Conservation (phyloP, 2,329 filamentous ascomycete species). For the Fusarium domesticum region DNA sequence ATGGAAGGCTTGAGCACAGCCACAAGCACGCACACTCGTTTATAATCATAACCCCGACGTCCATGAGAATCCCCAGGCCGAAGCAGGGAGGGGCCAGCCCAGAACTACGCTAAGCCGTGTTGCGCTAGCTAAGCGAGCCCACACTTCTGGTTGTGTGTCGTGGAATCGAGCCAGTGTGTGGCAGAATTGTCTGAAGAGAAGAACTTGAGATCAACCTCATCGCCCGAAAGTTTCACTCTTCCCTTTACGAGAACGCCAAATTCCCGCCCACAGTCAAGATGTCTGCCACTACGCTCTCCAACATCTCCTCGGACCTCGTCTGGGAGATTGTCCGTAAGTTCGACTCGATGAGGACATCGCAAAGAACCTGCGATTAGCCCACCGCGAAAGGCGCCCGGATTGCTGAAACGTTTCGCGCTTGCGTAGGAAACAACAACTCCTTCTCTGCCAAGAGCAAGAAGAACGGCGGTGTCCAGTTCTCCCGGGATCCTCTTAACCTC, state of each 20-base stretch:
- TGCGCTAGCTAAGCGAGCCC: slow-evolving; percentile 35
- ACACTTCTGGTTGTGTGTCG: slow-evolving; percentile 34
- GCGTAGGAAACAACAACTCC: slow-evolving; percentile 77
- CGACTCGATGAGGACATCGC: slow-evolving; percentile 31
- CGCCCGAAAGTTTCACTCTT: slow-evolving; percentile 28
- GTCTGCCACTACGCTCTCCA: slow-evolving; percentile 56
- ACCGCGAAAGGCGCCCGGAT: slow-evolving; percentile 12
- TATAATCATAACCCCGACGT: slow-evolving; percentile 20
- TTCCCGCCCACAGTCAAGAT: slow-evolving; percentile 46
- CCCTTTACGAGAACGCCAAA: slow-evolving; percentile 14
- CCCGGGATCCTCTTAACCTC: slow-evolving; percentile 90
- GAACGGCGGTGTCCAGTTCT: slow-evolving; percentile 82
- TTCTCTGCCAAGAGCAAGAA: slow-evolving; percentile 87
- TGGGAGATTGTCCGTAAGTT: slow-evolving; percentile 95
- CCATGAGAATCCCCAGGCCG: slow-evolving; percentile 11
- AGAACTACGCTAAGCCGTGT: slow-evolving; percentile 28
- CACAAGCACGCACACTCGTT: slow-evolving; percentile 9
- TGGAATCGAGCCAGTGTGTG: slow-evolving; percentile 4
- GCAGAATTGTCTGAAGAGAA: slow-evolving; percentile 14
- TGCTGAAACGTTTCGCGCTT: slow-evolving; percentile 24
- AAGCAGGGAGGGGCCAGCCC: not conserved
- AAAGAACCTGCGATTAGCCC: slow-evolving; percentile 1
- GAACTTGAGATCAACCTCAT: slow-evolving; percentile 33
- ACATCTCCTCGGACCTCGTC: slow-evolving; percentile 86
- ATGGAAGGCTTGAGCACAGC: slow-evolving; percentile 24